Evolutionary conservation across 306 rosid species (phyloP).

Genomic region (Albizia julibrissin): DNA sequence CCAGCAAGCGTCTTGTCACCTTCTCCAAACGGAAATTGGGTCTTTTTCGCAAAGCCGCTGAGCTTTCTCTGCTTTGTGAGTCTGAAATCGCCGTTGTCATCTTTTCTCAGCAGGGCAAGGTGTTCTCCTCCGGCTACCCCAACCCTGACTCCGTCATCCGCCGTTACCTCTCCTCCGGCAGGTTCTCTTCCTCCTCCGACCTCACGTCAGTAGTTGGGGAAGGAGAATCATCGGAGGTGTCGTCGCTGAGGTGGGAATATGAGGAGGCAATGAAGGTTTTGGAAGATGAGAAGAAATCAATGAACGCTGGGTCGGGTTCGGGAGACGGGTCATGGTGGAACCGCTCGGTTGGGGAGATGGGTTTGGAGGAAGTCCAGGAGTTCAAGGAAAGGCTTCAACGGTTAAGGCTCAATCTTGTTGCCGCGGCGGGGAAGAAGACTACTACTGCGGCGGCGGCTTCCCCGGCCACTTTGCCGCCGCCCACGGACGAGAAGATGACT

Average conservation of each 20-base stretch:
- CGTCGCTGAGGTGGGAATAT: background rate
- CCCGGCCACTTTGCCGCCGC: background rate
- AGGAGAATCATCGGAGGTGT: background rate
- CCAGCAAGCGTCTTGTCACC: conserved; percentile 41
- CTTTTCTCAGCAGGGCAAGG: conserved; percentile 50
- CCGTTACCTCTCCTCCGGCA: conserved; percentile 41
- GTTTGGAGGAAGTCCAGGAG: conserved; percentile 17
- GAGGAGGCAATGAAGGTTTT: background rate
- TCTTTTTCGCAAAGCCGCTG: conserved; percentile 63
- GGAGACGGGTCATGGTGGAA: conserved; percentile 27
- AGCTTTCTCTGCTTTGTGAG: conserved; percentile 56
- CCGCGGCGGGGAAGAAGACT: background rate
- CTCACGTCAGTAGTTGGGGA: no score
- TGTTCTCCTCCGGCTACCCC: conserved; percentile 59
- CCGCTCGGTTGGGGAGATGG: conserved; percentile 7
- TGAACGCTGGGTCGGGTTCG: background rate
- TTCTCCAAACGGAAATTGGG: conserved; percentile 66
- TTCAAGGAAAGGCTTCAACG: conserved; percentile 10
- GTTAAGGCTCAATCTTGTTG: background rate
- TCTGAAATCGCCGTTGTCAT: conserved; percentile 44
- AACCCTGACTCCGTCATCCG: conserved; percentile 8
- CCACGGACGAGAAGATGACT: background rate
- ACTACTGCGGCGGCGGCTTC: no score
- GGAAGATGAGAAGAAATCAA: background rate
- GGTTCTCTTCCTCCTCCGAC: background rate